A percentile compares a stretch with the other conserved stretches of the same genome.
Conservation (phyloP, 1,284 basidiomycete genomes). For the Cystobasidiaceae sp. region DNA sequence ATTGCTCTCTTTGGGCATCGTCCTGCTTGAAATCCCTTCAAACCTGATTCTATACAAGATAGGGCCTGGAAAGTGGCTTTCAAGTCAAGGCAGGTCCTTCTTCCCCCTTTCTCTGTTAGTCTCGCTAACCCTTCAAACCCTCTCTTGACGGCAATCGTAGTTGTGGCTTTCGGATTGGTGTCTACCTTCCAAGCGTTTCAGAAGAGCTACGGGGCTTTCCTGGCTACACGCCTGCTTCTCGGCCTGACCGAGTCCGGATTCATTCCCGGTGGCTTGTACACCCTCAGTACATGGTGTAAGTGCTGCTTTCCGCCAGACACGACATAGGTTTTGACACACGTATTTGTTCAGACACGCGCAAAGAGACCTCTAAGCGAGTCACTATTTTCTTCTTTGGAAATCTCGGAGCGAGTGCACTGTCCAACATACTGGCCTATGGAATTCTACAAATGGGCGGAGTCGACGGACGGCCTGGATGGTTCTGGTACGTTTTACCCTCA, state of each 20-base stretch:
- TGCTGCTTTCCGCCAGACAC: not conserved
- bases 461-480: constrained; percentile 39
- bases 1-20: constrained; percentile 44
- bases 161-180: constrained; percentile 42
- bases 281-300: constrained; percentile 29
- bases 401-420: constrained; percentile 28
- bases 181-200: constrained; percentile 43
- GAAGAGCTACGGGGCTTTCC: constrained; percentile 40
- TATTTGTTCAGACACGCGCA: constrained; percentile 32
- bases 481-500: constrained; percentile 24
- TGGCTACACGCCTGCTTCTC: constrained; percentile 42
- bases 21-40: constrained; percentile 45
- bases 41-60: constrained; percentile 42
- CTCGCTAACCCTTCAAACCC: too few species aligned
- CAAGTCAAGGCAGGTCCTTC: too few species aligned
- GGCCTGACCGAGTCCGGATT: constrained; percentile 41
- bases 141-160: too few species aligned
- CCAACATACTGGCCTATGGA: constrained; percentile 39
- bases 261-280: constrained; percentile 40
- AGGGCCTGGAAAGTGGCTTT: constrained; percentile 22
- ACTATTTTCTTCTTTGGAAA: constrained; percentile 43
- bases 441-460: constrained; percentile 42
- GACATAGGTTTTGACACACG: not conserved
- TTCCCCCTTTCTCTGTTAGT: too few species aligned
- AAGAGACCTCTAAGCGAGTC: constrained; percentile 41